Percentiles rank a stretch among this genome's conserved stretches.
phyloP scores from a whole-genome alignment of 2,329 filamentous ascomycete genomes.

The Ilyonectria destructans region DNA sequence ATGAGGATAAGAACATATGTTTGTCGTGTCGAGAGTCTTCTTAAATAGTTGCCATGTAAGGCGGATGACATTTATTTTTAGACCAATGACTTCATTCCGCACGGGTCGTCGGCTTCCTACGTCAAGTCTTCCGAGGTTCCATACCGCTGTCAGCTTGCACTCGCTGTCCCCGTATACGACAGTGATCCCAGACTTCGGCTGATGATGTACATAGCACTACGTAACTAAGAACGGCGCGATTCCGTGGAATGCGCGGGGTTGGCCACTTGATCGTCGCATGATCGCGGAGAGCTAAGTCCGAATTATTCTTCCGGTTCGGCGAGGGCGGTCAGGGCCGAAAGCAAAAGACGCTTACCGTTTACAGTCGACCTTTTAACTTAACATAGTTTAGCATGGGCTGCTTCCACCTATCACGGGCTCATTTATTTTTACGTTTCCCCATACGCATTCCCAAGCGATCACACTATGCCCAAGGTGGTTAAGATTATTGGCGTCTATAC shows the following conservation, averaged over 20 bases:
- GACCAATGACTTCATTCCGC: neutral
- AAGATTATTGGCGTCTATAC: neutral
- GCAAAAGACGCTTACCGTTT: neutral
- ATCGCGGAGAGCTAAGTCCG: no score
- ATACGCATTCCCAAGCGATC: neutral
- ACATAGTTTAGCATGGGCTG: neutral
- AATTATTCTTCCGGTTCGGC: neutral
- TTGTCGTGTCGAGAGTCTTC: neutral
- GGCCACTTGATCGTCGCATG: neutral
- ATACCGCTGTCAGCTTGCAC: neutral
- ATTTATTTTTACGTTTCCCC: constrained; percentile 3
- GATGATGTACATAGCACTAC: neutral
- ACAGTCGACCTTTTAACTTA: neutral
- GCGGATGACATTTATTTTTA: neutral
- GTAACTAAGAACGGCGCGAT: neutral
- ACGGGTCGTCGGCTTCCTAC: neutral
- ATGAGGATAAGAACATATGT: neutral
- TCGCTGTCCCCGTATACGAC: neutral
- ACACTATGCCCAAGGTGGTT: neutral
- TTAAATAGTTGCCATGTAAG: neutral
- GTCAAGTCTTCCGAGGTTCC: neutral
- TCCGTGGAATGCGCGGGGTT: neutral
- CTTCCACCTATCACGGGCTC: neutral
- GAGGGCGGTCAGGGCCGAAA: neutral
- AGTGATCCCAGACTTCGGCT: neutral